Base-by-base conservation (phyloP, 495 filamentous ascomycete species). In the Trypethelium eluteriae region DNA sequence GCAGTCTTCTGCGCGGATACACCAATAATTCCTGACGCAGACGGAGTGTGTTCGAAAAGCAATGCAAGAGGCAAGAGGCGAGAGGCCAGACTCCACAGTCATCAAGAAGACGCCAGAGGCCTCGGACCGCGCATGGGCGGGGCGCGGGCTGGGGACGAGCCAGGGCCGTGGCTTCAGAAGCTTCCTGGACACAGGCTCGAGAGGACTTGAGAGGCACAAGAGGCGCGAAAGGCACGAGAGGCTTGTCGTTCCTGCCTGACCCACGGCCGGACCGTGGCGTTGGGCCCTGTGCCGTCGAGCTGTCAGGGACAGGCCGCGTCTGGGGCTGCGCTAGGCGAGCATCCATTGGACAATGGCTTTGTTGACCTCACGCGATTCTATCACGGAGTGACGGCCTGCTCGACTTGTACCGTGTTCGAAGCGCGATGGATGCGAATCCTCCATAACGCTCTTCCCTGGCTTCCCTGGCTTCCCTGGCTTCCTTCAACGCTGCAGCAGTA, bases 281-380 rank as follows among this genome's bases (percentile, higher is more conserved):
- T 36, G 53, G 53, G 53, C 32, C 53, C 25, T 59, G 32, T 3
- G 32, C 25, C 53, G 53, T 11, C 3, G 18, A 32, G 5, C 32
- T 59, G 53, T 59, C 53, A 59, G 53, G 53, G 32, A 34, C 53
- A 18, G 53, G 53, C 53, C 53, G 53, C 18, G 53, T 18, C 36
- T 7, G 5, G 53, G 53, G 53, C 32, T 11, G 10, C 14, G 53
- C 53, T 59, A 59, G 53, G 0, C 25, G 32, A 34, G 32, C 34
- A 1, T 0, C 11, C 1, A 59, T 59, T 59, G 53, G 53, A 59
- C 53, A 59, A 59, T 59, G n/a, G 25, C 3, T 59, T 25, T 59
- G 53, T 59, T 34, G 53, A 34, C 36, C 36, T 11, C 53, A 59
- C 53, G 53, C 53, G 53, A 59, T 4, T 32, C 32, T 59, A 32